Evolutionary conservation across 192 early-diverging fungal species (phyloP), one percentile per base, ranked within the genome.

Genomic region (Phycomyces nitens): DNA sequence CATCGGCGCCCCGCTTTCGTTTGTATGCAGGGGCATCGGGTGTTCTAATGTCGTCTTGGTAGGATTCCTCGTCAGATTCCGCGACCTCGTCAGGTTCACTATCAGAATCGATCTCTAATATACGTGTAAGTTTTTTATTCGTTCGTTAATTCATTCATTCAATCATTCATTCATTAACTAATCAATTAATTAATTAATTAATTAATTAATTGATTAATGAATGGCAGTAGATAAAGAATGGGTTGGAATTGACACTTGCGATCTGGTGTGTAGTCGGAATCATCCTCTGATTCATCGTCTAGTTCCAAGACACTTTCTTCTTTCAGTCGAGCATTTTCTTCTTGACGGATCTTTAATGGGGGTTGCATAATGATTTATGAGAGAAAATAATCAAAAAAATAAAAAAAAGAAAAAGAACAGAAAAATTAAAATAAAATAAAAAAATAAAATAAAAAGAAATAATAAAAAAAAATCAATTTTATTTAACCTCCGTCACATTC

Each of bases 211-310:
- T n/a, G n/a, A n/a, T n/a, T n/a, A 26, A 23, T 47, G 16, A 20
- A 47, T 26, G 42, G 16, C 1, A 51, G 18, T 47, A 5, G 3
- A 24, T 11, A 21, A 47, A 38, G 38, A 50, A 57, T 5, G n/a
- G 20, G 6, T 24, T 23, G 20, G n/a, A 34, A 34, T 34, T 34
- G 29, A 34, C 39, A 39, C 47, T 70, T 64, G 63, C 68, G 24
- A 21, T 64, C 61, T 16, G 68, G 68, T 14, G 51, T 52, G 26
- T 63, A 70, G 44, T 70, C 68, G 40, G 62, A 58, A 53, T 66
- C 65, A 53, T 66, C 47, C 11, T 66, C 65, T 2, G 65, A 66
- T 53, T 70, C 68, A 0, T 58, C 60, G 20, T 68, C 66, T 34
- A 43, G 39, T 56, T 47, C 66, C 12, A 23, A 14, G 6, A 56